Percentiles rank a stretch among this genome's conserved stretches.
phyloP scores from a whole-genome alignment of 768 basidiomycete genomes.

The Paxillus involutus region DNA sequence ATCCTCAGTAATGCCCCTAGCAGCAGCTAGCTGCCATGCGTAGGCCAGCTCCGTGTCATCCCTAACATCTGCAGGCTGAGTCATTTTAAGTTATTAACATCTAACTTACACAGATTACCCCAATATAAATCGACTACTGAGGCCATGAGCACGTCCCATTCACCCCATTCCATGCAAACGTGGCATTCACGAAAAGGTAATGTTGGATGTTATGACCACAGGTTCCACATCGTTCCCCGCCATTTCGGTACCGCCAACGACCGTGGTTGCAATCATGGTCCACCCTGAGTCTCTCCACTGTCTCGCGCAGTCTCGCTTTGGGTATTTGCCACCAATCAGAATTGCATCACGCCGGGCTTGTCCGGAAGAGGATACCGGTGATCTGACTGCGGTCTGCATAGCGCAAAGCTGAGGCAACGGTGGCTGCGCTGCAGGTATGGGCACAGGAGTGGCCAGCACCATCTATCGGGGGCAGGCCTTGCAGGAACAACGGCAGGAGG shows the following conservation, averaged over 20 bases:
- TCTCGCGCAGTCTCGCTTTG: constrained; percentile 10
- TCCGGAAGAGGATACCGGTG: not conserved
- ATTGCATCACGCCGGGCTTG: not conserved
- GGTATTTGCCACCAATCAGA: not conserved
- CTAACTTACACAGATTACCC: too few species aligned
- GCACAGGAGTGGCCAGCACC: too few species aligned
- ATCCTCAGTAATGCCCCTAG: too few species aligned
- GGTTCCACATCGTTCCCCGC: constrained; percentile 46
- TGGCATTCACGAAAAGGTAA: constrained; percentile 52
- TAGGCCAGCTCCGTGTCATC: too few species aligned
- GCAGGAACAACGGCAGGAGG: too few species aligned
- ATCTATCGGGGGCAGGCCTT: too few species aligned
- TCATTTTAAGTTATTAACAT: too few species aligned
- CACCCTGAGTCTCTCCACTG: constrained; percentile 40
- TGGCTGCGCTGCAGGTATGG: not conserved
- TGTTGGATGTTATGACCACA: constrained; percentile 40
- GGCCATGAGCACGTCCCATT: too few species aligned
- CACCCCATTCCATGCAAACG: not conserved
- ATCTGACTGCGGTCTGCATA: constrained; percentile 1
- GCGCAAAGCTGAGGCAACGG: not conserved
- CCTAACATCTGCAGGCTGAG: too few species aligned
- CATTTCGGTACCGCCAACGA: constrained; percentile 43
- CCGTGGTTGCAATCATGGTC: constrained; percentile 54
- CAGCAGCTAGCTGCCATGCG: too few species aligned
- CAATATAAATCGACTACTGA: too few species aligned